Evolutionary conservation across 495 filamentous ascomycete genomes (phyloP), one percentile per base, ranked within the genome.

Genomic region (Trichoderma virens): DNA sequence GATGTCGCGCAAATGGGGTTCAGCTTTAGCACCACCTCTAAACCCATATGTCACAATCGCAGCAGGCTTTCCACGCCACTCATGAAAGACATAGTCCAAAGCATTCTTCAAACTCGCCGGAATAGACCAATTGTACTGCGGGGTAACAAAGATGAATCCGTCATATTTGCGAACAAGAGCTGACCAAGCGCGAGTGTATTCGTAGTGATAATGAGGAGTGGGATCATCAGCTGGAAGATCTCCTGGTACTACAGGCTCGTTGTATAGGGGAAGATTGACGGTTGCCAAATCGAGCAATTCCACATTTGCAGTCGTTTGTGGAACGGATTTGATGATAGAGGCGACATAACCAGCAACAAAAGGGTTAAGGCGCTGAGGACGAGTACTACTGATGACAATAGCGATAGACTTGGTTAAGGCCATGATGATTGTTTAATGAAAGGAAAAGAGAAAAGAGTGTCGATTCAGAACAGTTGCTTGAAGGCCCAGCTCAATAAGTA

Each of bases 51-150:
- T 76, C 7, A 84, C 76, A 60, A 83, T 77, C 67, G 74, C 70
- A 7, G 79, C 80, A 2, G 80, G 75, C 67, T 85, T 85, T 16
- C 75, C 78, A 32, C 64, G 72, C 82, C 81, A 84, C 67, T 85
- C 82, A 45, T 79, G 62, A 65, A 72, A 85, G 0, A 85, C 70
- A 62, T 80, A 83, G 64, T 85, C 82, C 23, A 85, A 72, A 7
- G 82, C 82, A 63, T 83, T 83, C 70, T 84, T 84, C 14, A 83
- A 32, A 34, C 76, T 78, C 0, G 79, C 80, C 0, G 82, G 80
- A 32, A 77, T 74, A 20, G 78, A 74, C 78, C 79, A 83, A 70
- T 84, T 83, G 67, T 83, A 82, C 70, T 83, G 80, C 7, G 79
- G 62, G 27, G 27, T 45, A 39, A 66, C 65, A 61, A 51, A 69